Percentiles rank a stretch among this genome's conserved stretches.
Conservation (phyloP, 768 basidiomycete species). For the Amanita exitialis region DNA sequence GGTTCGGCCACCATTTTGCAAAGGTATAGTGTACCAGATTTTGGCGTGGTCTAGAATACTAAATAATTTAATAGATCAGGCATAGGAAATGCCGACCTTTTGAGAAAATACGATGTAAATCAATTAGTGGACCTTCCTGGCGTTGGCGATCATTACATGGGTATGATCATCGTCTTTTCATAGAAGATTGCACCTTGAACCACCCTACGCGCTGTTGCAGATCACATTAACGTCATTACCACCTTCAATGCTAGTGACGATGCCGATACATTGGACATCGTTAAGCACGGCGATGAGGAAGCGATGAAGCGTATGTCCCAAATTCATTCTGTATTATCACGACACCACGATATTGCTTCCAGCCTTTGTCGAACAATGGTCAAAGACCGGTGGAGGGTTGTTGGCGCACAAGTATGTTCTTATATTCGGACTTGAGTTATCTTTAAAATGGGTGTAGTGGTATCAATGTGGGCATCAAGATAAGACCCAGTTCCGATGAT, state of each 20-base stretch:
- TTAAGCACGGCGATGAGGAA: conserved; percentile 29
- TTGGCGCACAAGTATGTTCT: conserved; percentile 42
- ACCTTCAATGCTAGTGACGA: conserved; percentile 35
- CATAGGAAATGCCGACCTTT: conserved; percentile 44
- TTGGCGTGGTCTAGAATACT: background rate
- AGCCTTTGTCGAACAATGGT: conserved; percentile 20
- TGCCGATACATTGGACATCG: conserved; percentile 36
- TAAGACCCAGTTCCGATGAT: conserved; percentile 41
- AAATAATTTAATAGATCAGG: conserved; percentile 33
- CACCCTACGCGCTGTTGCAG: conserved; percentile 14
- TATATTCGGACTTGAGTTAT: background rate
- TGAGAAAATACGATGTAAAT: conserved; percentile 37
- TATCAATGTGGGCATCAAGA: conserved; percentile 44
- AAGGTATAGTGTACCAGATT: conserved; percentile 17
- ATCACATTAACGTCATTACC: conserved; percentile 27
- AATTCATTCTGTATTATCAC: background rate
- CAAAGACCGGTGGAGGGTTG: conserved; percentile 29
- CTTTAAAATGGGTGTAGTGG: conserved; percentile 27
- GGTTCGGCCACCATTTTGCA: conserved; percentile 49
- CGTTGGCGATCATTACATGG: conserved; percentile 64
- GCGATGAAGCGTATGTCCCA: conserved; percentile 27
- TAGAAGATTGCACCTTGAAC: background rate
- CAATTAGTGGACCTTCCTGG: conserved; percentile 57
- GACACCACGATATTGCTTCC: background rate
- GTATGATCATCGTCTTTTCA: conserved; percentile 16